Base-by-base conservation (phyloP, 768 basidiomycete genomes). In the Phylloporus scabripes region DNA sequence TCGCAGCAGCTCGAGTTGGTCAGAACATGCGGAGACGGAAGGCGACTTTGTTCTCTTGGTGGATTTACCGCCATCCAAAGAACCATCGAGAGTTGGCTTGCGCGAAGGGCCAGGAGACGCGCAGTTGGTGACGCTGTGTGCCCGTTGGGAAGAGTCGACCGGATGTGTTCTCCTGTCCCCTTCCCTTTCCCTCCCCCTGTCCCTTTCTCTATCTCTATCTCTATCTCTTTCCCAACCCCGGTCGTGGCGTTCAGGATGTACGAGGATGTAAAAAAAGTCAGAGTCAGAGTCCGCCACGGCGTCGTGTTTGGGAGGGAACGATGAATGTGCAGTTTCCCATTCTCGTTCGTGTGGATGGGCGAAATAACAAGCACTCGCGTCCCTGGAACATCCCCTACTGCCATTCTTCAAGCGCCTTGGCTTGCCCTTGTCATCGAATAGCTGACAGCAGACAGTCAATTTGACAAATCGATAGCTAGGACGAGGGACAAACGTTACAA, bases 271-370 rank as follows among this genome's bases (percentile, higher is more conserved):
- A 46, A 43, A 55, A 29, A 60, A 67, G 0, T 64, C 52, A 2
- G 44, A 42, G 18, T 62, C 54, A 2, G 47, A 46, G 53, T 68
- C 68, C 9, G 12, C 24, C 21, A 68, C 56, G 4, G 20, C 0
- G 1, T 58, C 55, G 17, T 2, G 24, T 39, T 15, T 59, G 10
- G 66, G 68, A 31, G 66, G 66, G 23, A 24, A 8, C 40, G 66
- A 68, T 42, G 50, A 23, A 3, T 45, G 42, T 1, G 72, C 71
- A n/a, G 42, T 32, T 44, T 46, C 38, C 72, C 72, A 72, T 14
- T 53, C 53, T 2, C 64, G 62, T 24, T 70, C 63, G 46, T 56
- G 55, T 6, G 71, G 71, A 23, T 67, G 66, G 12, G 43, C 68
- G 26, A 66, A 68, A 34, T n/a, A 42, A 43, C 66, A 67, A n/a